Base-by-base conservation (phyloP, 352 stramenopile species). In the Pythium aquatile region DNA sequence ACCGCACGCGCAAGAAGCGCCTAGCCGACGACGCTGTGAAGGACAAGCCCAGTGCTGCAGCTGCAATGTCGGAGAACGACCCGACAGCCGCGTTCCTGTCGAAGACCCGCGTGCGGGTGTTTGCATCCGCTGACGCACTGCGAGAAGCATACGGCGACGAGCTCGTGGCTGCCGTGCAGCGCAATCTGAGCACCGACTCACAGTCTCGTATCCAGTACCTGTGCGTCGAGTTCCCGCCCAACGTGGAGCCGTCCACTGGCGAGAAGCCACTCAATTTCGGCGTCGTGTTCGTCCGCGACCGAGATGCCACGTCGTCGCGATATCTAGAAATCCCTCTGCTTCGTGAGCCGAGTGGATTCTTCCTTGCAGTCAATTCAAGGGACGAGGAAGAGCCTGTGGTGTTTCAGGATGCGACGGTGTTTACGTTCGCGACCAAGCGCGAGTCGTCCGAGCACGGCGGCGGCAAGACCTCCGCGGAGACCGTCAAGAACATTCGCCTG, bases 401-500 rank as follows among this genome's bases (percentile, higher is more conserved):
- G 20, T 93, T 86, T 35, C 74, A 87, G 55, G 81, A 93, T 28
- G 84, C 81, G 10, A 90, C 75, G 0, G 70, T 93, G 32, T 70
- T 85, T 40, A 87, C 81, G 24, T 85, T 91, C 44, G 70, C 66
- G 26, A 42, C 73, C 9, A 83, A 85, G 58, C 79, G 84, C 30
- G 84, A 93, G 55, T 74, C 78, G 14, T 86, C 78, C 30, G 71
- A 61, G 4, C 80, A 89, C 58, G 82, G 82, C 17, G 85, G 82
- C 11, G 84, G 84, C 44, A 94, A 94, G 66, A 92, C 74, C 8
- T 85, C 81, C 33, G 82, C 75, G 2, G 84, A 93, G 65, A 93
- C 91, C 65, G 70, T 94, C 17, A 72, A 92, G 63, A 93, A 97
- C 63, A 96, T 97, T 61, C 88, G 90, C 63, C 83, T 96, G 76